Base-by-base conservation (phyloP, 257 asterid genomes). In the Scutellaria baicalensis region DNA sequence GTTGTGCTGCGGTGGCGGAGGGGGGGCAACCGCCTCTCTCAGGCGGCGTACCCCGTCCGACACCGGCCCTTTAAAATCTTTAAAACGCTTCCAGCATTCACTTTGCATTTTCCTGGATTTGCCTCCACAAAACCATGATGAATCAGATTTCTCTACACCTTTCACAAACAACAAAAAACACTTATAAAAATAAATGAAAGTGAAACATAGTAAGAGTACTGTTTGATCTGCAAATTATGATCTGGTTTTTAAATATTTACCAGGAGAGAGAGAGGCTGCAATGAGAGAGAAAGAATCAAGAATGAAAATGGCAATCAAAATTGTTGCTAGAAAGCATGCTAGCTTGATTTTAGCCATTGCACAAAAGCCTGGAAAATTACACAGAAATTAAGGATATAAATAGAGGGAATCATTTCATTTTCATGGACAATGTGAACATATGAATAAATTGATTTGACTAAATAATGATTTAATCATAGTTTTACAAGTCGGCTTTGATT, bases 1-100 rank as follows among this genome's bases (percentile, higher is more conserved):
- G 62, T 44, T 45, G 51, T 47, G 54, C 6, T 59, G 74, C 8
- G 77, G 81, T 2, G 81, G 11, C 7, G 81, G 81, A 18, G 81
- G 77, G 17, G 47, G 11, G 9, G 7, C 35, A 12, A 35, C 40
- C 65, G 60, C 77, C 66, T n/a, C 17, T 23, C 81, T 59, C 33
- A 50, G 59, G 66, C 64, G 23, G 11, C 71, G 48, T 18, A 20
- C 65, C 0, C 23, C 36, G 18, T 8, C 56, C 2, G 36, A 17
- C 1, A 9, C 17, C 13, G 74, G 59, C 14, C 70, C 52, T 45
- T 61, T 45, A 61, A 36, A 52, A 12, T 44, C 10, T 20, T 8
- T 44, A 16, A 52, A 51, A 39, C 4, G 58, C 68, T 66, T 72
- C 72, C 69, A 23, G 5, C 68, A 64, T 58, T 12, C 40, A 12